These are phyloP conservation scores for Cruciata laevipes DNA, from an alignment of 257 asterid species.

Conservation along the genomic window DNA sequence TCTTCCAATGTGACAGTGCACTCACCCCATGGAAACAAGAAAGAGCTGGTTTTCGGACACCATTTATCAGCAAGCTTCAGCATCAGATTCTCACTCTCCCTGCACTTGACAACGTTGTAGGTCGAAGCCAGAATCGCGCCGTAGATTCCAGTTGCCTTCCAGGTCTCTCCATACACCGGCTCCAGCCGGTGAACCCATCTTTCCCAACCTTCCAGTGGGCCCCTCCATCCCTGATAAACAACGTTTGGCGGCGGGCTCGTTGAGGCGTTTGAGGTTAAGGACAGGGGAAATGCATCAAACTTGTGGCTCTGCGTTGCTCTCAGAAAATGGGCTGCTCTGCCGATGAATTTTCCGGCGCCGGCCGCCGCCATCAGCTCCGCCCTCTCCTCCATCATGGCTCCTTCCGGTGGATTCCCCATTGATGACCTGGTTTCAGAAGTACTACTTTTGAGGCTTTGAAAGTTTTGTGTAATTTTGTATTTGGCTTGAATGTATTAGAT, in stretches of 20 bases:
- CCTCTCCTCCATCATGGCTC: background rate
- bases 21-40: conserved; percentile 46
- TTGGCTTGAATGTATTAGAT: too few species aligned
- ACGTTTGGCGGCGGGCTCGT: background rate
- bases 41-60: conserved; percentile 28
- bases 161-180: conserved; percentile 8
- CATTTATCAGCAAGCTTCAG: conserved; percentile 13
- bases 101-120: background rate
- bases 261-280: background rate
- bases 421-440: background rate
- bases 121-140: conserved; percentile 24
- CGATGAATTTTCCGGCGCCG: conserved; percentile 19
- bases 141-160: conserved; percentile 33
- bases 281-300: conserved; percentile 13
- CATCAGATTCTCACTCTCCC: background rate
- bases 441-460: too few species aligned
- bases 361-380: conserved; percentile 17
- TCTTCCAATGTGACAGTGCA: conserved; percentile 38
- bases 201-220: conserved; percentile 21
- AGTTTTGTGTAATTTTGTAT: too few species aligned
- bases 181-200: conserved; percentile 25
- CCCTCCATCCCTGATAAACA: conserved; percentile 13
- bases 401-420: background rate
- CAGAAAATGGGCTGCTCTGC: conserved; percentile 20
- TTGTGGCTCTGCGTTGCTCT: conserved; percentile 4